Percentiles rank a stretch among this genome's conserved stretches.
Evolutionary conservation across 805 yeast genomes (phyloP).

Genomic region (Scheffersomyces coipomensis): DNA sequence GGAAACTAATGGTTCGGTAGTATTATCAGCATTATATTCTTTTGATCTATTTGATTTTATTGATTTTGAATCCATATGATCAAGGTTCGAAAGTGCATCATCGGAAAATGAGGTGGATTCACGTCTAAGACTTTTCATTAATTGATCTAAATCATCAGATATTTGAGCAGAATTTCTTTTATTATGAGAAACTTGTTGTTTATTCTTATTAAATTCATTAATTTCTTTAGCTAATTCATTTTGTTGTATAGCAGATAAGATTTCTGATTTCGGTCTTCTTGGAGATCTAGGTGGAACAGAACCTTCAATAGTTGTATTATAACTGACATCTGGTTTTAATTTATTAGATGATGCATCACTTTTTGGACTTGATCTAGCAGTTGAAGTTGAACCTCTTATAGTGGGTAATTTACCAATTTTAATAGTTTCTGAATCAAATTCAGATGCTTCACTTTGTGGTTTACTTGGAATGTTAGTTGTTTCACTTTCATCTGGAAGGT

Average conservation of each 20-base stretch:
- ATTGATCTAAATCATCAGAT: constrained; percentile 35
- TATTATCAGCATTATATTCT: no score
- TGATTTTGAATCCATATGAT: no score
- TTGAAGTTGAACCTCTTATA: not conserved
- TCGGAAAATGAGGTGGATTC: not conserved
- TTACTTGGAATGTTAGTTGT: not conserved
- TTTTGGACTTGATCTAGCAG: not conserved
- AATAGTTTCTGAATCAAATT: constrained; percentile 5
- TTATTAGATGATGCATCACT: not conserved
- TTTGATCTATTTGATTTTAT: no score
- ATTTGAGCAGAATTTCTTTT: constrained; percentile 25
- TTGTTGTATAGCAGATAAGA: constrained; percentile 5
- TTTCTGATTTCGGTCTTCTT: constrained; percentile 34
- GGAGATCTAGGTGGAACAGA: constrained; percentile 40
- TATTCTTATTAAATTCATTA: constrained; percentile 6
- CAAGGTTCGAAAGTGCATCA: not conserved
- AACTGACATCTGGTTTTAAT: constrained; percentile 25
- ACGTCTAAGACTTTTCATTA: constrained; percentile 32
- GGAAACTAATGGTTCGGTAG: no score
- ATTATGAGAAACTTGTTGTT: constrained; percentile 2
- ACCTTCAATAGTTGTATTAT: constrained; percentile 33
- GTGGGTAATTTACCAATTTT: constrained; percentile 12
- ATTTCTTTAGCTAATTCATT: constrained; percentile 7
- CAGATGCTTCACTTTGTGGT: not conserved
- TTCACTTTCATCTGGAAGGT: not conserved